Evolutionary conservation across 345 rosid genomes (phyloP), one percentile per base, ranked within the genome.

Genomic region (Heritiera littoralis): DNA sequence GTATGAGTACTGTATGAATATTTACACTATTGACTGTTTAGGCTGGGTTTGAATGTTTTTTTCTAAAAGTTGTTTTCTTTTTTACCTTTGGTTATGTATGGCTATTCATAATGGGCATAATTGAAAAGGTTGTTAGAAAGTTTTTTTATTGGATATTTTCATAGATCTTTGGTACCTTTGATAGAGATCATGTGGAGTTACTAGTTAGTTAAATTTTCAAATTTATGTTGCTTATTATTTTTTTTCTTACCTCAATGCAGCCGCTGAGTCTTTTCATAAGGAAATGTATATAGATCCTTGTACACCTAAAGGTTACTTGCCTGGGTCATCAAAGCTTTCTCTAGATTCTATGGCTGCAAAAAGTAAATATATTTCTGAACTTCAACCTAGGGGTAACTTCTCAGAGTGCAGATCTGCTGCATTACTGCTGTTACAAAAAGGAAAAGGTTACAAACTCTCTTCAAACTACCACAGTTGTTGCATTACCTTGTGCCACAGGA

Each of bases 321-420:
- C 72, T 64, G 82, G 78, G 15, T 86, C 86, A 75, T 81, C 32
- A 75, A 82, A 79, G 72, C 80, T 80, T 60, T 85, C 85, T 9
- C 77, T 92, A 3, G 94, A 82, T 79, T 80, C 87, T 40, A 80
- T 74, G 55, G 78, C 82, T 69, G 87, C 83, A 78, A 82, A 82
- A 75, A 80, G 78, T 58, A 82, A 67, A 23, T 65, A 79, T 80
- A n/a, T 81, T 68, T 79, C 88, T 14, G 67, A 80, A 66, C 78
- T 92, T 85, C 86, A 88, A 67, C 85, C 94, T 23, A 80, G 76
- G 83, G 99, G 99, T 60, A 91, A 94, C 89, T 96, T 92, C 86
- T 91, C 99, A 6, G 83, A 89, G 81, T 96, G 99, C 86, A 91
- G 97, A 84, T 87, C 97, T 48, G 94, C 92, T 66, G 87, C 95